Base-by-base conservation (phyloP, 176 grass and related monocot species). In the Carex myosuroides region DNA sequence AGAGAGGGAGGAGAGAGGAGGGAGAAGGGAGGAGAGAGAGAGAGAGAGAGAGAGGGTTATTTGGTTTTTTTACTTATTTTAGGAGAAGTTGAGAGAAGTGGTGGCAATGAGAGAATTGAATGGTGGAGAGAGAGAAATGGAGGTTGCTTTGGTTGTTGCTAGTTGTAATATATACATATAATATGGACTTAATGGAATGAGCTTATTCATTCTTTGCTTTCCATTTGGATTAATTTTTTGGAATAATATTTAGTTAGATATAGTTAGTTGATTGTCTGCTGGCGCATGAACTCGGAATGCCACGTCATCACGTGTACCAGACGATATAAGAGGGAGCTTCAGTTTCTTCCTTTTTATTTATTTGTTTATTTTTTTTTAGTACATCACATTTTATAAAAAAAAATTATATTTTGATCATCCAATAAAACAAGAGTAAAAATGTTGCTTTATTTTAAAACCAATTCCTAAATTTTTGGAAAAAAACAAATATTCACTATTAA, bases 21-120 rank as follows among this genome's bases (percentile, higher is more conserved):
- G 52, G 33, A 53, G 48, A 30, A 50, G 82, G 56, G 83, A 24
- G 22, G 82, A 48, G 83, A 24, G 22, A 24, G 22, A 24, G 22
- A 57, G 39, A 79, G 54, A 39, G 57, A 61, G 70, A 83, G 16
- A 39, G 76, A 46, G 67, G 30, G 26, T 61, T 80, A 52, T n/a
- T 69, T 81, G 14, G 41, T 58, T 63, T 82, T 82, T 82, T 82
- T 89, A 70, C 83, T 85, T 85, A 85, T 74, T 55, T 73, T 89
- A 76, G 86, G 30, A 84, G 42, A 59, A 73, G 13, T 9, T 26
- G 55, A 62, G 82, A 46, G 60, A 50, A 70, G 55, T 61, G 77
- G 60, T 39, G 56, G 60, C 79, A 79, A 82, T 18, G 64, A 37
- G 64, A 71, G 32, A 55, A 82, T 62, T 87, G 77, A 82, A 82